Percentiles rank a stretch among this genome's conserved stretches.
Conservation (phyloP, 106 monocot species). For the Amphibolis antarctica region DNA sequence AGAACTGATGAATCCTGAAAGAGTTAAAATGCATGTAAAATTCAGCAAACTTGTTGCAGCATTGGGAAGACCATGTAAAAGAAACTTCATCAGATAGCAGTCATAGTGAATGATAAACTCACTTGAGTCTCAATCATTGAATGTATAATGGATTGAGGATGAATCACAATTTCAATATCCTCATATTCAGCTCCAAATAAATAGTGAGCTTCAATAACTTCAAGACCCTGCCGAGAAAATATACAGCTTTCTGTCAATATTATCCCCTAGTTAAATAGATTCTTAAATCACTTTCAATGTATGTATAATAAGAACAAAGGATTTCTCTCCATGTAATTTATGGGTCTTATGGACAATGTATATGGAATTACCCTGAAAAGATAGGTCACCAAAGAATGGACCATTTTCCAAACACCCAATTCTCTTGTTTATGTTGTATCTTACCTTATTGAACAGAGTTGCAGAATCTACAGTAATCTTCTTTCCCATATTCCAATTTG, state of each 20-base stretch:
- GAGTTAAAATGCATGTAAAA: neutral
- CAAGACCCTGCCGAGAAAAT: conserved; percentile 49
- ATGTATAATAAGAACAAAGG: no score
- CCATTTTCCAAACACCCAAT: neutral
- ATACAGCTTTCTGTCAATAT: neutral
- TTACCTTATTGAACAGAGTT: conserved; percentile 90
- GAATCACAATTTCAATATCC: conserved; percentile 83
- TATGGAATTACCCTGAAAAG: no score
- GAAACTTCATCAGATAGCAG: neutral
- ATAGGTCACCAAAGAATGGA: neutral
- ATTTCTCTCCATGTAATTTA: no score
- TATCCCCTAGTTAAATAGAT: neutral
- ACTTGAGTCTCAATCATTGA: conserved; percentile 99
- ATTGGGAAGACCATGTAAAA: neutral
- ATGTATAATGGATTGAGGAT: conserved; percentile 96
- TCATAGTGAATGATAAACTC: neutral
- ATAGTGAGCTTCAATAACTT: conserved; percentile 99
- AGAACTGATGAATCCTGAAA: conserved; percentile 90
- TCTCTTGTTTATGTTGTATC: neutral
- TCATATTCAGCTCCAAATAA: conserved; percentile 91
- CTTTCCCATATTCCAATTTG: conserved; percentile 96
- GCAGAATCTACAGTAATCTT: conserved; percentile 97
- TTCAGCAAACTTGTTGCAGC: neutral
- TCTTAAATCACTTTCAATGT: neutral
- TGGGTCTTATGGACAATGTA: no score